These are phyloP conservation scores for Maudiozyma barnettii DNA, from an alignment of 805 yeast species.

Conservation along the genomic window DNA sequence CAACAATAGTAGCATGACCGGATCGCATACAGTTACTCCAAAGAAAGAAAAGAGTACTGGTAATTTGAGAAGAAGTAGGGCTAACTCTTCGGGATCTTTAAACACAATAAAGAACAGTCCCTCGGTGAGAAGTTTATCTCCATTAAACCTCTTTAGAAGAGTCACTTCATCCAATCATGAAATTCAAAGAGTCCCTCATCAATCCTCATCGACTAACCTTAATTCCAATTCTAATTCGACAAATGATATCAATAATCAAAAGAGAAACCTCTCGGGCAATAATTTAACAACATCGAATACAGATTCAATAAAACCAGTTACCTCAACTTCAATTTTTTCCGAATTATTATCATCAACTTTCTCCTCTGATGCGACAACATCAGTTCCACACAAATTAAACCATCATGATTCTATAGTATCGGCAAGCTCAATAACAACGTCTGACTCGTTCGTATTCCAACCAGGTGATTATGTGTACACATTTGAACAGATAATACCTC, in stretches of 20 bases:
- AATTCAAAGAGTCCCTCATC: background rate
- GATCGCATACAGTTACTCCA: background rate
- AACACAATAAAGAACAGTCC: constrained; percentile 1
- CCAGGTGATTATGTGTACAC: constrained; percentile 91
- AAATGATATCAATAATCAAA: background rate
- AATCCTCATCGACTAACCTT: background rate
- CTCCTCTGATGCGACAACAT: constrained; percentile 2
- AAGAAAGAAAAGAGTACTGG: background rate
- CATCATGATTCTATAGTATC: background rate
- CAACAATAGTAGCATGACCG: background rate
- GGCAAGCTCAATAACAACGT: background rate
- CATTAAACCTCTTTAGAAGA: constrained; percentile 22
- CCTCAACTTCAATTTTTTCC: constrained; percentile 19
- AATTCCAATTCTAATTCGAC: background rate
- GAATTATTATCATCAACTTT: constrained; percentile 17
- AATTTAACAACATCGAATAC: background rate
- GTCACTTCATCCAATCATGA: constrained; percentile 15
- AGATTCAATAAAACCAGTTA: constrained; percentile 2
- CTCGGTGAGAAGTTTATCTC: constrained; percentile 21
- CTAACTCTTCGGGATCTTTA: constrained; percentile 3
- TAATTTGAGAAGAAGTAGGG: constrained; percentile 6
- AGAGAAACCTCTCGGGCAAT: background rate
- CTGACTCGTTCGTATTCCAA: constrained; percentile 39
- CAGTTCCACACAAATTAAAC: background rate
- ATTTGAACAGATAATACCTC: constrained; percentile 80